These are phyloP conservation scores for Calycina herbarum DNA, from an alignment of 2,329 filamentous ascomycete genomes.

Conservation along the genomic window DNA sequence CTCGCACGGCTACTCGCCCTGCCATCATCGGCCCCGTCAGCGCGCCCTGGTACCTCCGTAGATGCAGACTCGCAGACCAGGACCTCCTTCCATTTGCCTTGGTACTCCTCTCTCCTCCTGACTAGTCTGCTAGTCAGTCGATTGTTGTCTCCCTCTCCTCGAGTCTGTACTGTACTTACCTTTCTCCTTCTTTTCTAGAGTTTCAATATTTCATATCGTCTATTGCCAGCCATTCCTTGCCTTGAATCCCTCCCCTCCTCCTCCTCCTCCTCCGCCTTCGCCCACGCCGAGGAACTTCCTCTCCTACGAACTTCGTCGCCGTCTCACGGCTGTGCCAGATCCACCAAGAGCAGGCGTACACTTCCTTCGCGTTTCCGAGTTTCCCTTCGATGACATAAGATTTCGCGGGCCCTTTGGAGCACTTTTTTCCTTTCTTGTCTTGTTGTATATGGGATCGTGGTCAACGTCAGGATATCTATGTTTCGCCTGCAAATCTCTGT, in stretches of 20 bases:
- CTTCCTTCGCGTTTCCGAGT: constrained; percentile 15
- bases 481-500: constrained; percentile 28
- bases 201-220: constrained; percentile 1
- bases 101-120: constrained; percentile 2
- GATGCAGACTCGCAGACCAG: background rate
- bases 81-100: background rate
- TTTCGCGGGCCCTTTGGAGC: constrained; percentile 18
- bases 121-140: background rate
- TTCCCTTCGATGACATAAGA: constrained; percentile 25
- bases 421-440: constrained; percentile 21
- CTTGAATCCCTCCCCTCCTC: background rate
- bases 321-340: constrained; percentile 15
- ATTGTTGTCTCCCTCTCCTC: background rate
- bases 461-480: constrained; percentile 23
- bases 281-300: background rate
- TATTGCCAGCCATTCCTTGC: constrained; percentile 5
- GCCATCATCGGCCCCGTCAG: background rate
- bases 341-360: constrained; percentile 8
- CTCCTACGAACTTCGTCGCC: constrained; percentile 2
- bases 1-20: background rate
- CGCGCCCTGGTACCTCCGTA: background rate
- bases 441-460: constrained; percentile 23
- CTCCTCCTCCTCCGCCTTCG: background rate
- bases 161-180: background rate
- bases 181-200: background rate